Conservation (phyloP, 2,329 filamentous ascomycete species). For the Alternaria gansuensis region DNA sequence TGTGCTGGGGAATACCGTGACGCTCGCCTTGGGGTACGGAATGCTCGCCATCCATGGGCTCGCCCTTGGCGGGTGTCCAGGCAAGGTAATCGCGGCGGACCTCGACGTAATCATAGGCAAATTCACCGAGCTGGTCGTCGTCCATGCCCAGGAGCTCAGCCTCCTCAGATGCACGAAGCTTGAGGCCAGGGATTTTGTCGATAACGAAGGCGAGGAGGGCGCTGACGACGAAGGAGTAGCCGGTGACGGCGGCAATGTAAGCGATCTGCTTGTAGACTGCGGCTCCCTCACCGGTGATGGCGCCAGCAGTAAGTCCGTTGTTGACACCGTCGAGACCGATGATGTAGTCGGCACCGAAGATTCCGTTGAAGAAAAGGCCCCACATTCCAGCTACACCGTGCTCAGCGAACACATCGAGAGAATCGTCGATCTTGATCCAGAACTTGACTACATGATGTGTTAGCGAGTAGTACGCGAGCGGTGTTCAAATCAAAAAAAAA, state of each 20-base stretch:
- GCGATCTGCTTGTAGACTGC: conserved; percentile 82
- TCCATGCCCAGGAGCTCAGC: conserved; percentile 89
- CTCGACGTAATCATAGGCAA: conserved; percentile 90
- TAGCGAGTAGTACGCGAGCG: conserved; percentile 24
- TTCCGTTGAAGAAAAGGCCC: conserved; percentile 79
- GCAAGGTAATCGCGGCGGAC: conserved; percentile 87
- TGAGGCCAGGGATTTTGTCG: conserved; percentile 77
- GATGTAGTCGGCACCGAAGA: conserved; percentile 79
- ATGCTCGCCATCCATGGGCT: conserved; percentile 68
- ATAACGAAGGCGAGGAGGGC: conserved; percentile 77
- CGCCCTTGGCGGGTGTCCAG: conserved; percentile 79
- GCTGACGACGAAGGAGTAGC: conserved; percentile 77
- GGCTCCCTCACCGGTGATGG: conserved; percentile 76
- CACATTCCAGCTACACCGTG: conserved; percentile 85
- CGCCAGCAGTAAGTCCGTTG: conserved; percentile 68
- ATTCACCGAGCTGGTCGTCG: conserved; percentile 88
- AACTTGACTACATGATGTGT: conserved; percentile 65
- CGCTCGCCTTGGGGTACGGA: conserved; percentile 70
- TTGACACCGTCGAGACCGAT: conserved; percentile 78
- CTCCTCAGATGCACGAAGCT: conserved; percentile 81
- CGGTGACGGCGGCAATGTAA: conserved; percentile 72
- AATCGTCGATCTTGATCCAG: conserved; percentile 83
- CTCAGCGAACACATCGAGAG: conserved; percentile 90
- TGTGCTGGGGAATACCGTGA: conserved; percentile 76
- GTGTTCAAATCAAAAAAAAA: no score